Evolutionary conservation across 2,329 filamentous ascomycete genomes (phyloP).

Genomic region (Colletotrichum sp.): DNA sequence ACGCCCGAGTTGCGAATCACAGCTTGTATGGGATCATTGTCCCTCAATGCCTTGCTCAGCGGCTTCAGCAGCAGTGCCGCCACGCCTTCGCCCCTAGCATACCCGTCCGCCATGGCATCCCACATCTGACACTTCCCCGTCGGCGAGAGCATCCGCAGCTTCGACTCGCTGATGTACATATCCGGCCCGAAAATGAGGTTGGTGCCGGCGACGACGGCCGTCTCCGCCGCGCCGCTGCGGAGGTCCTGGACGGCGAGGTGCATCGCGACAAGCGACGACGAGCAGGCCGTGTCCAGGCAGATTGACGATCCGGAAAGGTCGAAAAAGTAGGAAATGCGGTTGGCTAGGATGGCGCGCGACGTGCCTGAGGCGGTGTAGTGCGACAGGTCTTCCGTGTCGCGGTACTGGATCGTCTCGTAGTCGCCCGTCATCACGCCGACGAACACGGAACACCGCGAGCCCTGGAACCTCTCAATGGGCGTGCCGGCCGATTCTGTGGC

Average conservation of each 20-base stretch:
- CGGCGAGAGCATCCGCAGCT: slow-evolving; percentile 21
- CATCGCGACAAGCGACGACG: slow-evolving; percentile 45
- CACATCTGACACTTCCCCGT: slow-evolving; percentile 29
- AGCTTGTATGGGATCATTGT: slow-evolving; percentile 39
- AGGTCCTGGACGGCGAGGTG: slow-evolving; percentile 44
- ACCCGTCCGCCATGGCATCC: slow-evolving; percentile 34
- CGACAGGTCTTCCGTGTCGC: slow-evolving; percentile 27
- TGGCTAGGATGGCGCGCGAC: slow-evolving; percentile 33
- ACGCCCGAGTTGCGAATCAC: slow-evolving; percentile 37
- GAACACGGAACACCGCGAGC: not conserved
- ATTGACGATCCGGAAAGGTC: slow-evolving; percentile 42
- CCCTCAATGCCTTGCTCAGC: slow-evolving; percentile 46
- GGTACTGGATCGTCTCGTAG: slow-evolving; percentile 28
- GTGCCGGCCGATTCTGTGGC: slow-evolving; percentile 25
- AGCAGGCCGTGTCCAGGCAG: slow-evolving; percentile 51
- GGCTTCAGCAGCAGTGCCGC: slow-evolving; percentile 55
- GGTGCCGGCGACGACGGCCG: slow-evolving; percentile 33
- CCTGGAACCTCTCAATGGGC: not conserved
- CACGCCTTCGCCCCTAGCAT: slow-evolving; percentile 49
- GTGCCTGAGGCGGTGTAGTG: slow-evolving; percentile 27
- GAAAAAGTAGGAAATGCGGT: slow-evolving; percentile 45
- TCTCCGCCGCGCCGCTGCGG: slow-evolving; percentile 29
- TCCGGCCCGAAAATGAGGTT: slow-evolving; percentile 23
- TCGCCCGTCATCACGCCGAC: slow-evolving; percentile 28
- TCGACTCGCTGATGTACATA: slow-evolving; percentile 20